Evolutionary conservation across 331 rosid species (phyloP).

Genomic region (Prunus yedoensis): DNA sequence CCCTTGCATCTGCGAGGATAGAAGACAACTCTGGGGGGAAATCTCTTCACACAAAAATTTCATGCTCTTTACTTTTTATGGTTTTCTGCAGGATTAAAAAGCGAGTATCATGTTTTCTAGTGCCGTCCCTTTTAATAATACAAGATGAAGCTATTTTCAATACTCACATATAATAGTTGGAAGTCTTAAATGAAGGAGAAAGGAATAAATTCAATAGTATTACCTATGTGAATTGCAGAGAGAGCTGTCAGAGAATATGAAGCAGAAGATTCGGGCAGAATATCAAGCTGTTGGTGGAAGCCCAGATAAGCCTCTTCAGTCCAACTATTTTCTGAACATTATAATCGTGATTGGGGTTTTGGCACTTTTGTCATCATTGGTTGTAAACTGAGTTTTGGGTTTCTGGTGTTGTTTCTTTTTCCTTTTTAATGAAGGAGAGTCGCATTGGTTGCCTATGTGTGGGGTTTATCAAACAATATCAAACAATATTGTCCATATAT

Average conservation of each 20-base stretch:
- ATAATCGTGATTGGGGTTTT: conserved; percentile 64
- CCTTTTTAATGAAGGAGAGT: not conserved
- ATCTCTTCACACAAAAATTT: conserved; percentile 33
- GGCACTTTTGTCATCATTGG: conserved; percentile 67
- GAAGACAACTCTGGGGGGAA: conserved; percentile 13
- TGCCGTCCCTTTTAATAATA: conserved; percentile 52
- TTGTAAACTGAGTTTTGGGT: conserved; percentile 56
- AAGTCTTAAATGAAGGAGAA: conserved; percentile 65
- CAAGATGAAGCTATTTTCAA: conserved; percentile 78
- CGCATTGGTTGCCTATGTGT: not conserved
- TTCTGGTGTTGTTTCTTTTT: not conserved
- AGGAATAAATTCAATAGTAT: conserved; percentile 79
- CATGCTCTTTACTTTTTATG: conserved; percentile 43
- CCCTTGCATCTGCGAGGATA: conserved; percentile 17
- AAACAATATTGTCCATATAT: too few relatives aligned
- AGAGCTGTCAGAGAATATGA: conserved; percentile 73
- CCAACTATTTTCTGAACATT: conserved; percentile 79
- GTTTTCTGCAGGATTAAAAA: conserved; percentile 77
- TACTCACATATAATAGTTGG: conserved; percentile 54
- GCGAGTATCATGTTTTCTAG: conserved; percentile 54
- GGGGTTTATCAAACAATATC: too few relatives aligned
- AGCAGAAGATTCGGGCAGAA: conserved; percentile 86
- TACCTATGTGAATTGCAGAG: conserved; percentile 85
- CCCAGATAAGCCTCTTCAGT: conserved; percentile 80
- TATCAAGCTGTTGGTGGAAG: conserved; percentile 81